Evolutionary conservation across 1,284 basidiomycete species (phyloP), one percentile per base, ranked within the genome.

Genomic region (Exsudoporus floridanus): DNA sequence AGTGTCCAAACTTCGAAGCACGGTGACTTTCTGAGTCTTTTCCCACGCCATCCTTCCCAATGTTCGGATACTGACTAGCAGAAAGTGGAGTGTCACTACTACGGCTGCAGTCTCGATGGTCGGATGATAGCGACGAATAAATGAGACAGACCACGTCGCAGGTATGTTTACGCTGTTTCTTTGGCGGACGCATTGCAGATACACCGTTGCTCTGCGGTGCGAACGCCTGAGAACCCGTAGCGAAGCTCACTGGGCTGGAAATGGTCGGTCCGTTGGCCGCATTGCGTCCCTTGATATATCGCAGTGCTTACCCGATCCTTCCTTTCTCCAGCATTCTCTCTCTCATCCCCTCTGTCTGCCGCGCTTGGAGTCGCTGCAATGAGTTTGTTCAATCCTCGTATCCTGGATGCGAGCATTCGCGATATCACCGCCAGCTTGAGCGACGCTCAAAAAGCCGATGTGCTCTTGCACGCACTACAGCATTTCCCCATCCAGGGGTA

Each of bases 391-490:
- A 88, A 57, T 41, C 57, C 55, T 3, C 55, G 55, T 25, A 60
- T 57, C 18, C 27, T 57, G 27, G 55, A 57, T 18, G 55, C 55
- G 10, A 57, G 55, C 42, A 57, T 56, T 18, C 55, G 46, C 13
- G 55, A 57, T 36, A 53, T 59, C 7, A 60, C 36, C 16, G 16
- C 3, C 53, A 42, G 46, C 42, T 18, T 57, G 55, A 46, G 16
- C 14, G 38, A 56, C 53, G 33, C 38, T 23, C 55, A 88, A 66
- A 88, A 88, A 66, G 83, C 78, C 14, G 83, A 84, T 56, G 76
- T 88, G 37, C 72, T 88, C 40, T 67, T 88, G 41, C 80, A 83
- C 54, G 84, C 83, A 7, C 76, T 86, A 69, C 74, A 77, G 49
- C 78, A 76, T 55, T 70, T 86, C 18, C 73, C 74, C 21, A 58